These are phyloP conservation scores for Rhodamnia rubescens DNA, from an alignment of 345 rosid species.

Conservation along the genomic window DNA sequence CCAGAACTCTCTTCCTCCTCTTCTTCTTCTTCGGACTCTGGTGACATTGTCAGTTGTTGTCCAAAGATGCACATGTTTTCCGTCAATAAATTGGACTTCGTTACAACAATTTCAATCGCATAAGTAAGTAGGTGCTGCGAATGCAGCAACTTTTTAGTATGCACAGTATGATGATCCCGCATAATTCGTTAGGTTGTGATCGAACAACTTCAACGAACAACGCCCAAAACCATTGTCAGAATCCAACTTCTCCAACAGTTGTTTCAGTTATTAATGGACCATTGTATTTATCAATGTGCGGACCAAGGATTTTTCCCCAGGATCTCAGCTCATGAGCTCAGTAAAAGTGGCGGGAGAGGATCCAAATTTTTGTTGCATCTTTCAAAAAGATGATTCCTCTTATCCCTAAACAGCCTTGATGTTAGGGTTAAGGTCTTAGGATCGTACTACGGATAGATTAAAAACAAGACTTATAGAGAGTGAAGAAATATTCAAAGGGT, in stretches of 20 bases:
- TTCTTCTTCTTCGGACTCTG: not conserved
- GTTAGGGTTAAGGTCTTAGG: not conserved
- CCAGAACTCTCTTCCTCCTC: not conserved
- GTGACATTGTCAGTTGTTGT: not conserved
- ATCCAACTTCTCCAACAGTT: not conserved
- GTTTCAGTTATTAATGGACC: not conserved
- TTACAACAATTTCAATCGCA: not conserved
- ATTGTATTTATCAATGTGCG: not conserved
- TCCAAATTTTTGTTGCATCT: not conserved
- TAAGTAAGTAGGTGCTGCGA: not conserved
- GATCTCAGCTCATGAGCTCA: not conserved
- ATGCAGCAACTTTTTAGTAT: not conserved
- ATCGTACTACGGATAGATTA: not conserved
- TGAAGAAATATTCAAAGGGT: no score
- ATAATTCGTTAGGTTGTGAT: not conserved
- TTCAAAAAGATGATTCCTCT: not conserved
- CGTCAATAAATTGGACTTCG: not conserved
- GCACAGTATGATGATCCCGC: not conserved
- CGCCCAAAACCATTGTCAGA: not conserved
- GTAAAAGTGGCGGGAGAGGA: not conserved
- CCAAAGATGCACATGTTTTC: not conserved
- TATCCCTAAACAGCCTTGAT: not conserved
- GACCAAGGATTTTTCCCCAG: not conserved
- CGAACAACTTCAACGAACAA: not conserved
- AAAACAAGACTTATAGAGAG: no score